A percentile compares a stretch with the other conserved stretches of the same genome.
phyloP scores from a whole-genome alignment of 2,329 filamentous ascomycete species.

The Gremmenia infestans region DNA sequence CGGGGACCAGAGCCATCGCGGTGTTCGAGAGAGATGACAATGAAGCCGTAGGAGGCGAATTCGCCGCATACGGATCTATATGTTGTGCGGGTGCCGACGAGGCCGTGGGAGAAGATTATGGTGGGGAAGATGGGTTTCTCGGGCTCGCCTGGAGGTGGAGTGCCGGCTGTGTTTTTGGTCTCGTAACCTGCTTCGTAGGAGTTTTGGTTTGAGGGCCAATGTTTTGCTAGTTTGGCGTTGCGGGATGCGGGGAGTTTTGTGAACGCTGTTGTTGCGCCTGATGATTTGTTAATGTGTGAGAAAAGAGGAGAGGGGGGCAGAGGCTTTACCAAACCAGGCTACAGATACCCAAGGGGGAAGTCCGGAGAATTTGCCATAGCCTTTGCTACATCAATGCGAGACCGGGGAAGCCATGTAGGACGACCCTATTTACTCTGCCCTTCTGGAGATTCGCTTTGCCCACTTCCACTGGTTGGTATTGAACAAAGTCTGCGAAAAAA shows the following conservation, averaged over 20 bases:
- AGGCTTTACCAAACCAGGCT: conserved; percentile 42
- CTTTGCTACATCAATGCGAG: conserved; percentile 51
- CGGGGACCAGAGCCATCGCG: conserved; percentile 59
- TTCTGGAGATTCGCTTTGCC: conserved; percentile 34
- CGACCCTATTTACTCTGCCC: conserved; percentile 43
- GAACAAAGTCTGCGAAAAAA: too few relatives aligned
- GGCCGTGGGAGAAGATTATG: conserved; percentile 61
- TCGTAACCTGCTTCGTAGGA: conserved; percentile 32
- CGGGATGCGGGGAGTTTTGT: conserved; percentile 61
- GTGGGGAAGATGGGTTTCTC: conserved; percentile 51
- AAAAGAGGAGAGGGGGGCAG: not conserved
- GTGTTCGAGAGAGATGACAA: conserved; percentile 62
- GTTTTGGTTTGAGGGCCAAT: conserved; percentile 45
- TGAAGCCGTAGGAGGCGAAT: conserved; percentile 60
- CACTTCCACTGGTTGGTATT: conserved; percentile 25
- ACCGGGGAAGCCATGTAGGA: conserved; percentile 58
- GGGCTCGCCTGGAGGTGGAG: conserved; percentile 34
- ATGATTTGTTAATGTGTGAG: not conserved
- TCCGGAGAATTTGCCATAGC: conserved; percentile 57
- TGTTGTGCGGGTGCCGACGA: conserved; percentile 58
- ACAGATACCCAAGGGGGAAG: conserved; percentile 45
- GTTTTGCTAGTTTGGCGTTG: conserved; percentile 53
- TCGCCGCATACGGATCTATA: conserved; percentile 61
- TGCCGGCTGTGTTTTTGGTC: conserved; percentile 38
- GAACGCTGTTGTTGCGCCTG: conserved; percentile 49